Evolutionary conservation across 257 asterid genomes (phyloP).

Genomic region (Hygrophila difformis): DNA sequence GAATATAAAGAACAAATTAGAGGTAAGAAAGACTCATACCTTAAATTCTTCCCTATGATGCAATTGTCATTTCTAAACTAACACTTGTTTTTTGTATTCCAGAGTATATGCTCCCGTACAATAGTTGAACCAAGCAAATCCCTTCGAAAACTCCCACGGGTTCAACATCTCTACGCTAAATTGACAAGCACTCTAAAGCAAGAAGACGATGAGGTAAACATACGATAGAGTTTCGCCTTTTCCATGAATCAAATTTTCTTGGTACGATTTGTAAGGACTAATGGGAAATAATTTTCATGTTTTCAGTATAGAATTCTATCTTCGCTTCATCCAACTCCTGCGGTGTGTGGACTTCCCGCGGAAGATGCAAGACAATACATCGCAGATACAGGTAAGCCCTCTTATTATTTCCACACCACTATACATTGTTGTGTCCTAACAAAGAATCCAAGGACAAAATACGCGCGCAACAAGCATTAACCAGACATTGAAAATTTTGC

Average conservation of each 20-base stretch:
- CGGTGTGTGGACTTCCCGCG: conserved; percentile 89
- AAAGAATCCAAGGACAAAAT: no score
- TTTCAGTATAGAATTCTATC: conserved; percentile 73
- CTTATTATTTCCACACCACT: background rate
- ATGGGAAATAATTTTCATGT: conserved; percentile 9
- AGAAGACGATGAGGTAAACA: conserved; percentile 80
- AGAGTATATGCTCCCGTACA: conserved; percentile 62
- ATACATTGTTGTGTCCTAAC: no score
- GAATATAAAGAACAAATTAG: conserved; percentile 37
- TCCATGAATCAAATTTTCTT: background rate
- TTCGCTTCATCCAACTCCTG: conserved; percentile 96
- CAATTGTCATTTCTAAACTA: background rate
- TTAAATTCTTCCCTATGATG: background rate
- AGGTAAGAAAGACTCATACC: conserved; percentile 31
- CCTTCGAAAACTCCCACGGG: conserved; percentile 67
- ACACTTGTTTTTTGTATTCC: conserved; percentile 8
- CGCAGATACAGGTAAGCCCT: conserved; percentile 56
- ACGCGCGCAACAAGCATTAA: background rate
- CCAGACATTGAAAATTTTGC: conserved; percentile 15
- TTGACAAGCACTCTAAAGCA: conserved; percentile 50
- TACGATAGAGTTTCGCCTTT: no score
- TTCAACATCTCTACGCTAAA: conserved; percentile 90
- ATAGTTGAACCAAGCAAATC: conserved; percentile 67
- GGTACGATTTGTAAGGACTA: background rate
- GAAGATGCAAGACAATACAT: conserved; percentile 77